Evolutionary conservation across 2,329 filamentous ascomycete species (phyloP).

Genomic region (Fonsecaea pedrosoi): DNA sequence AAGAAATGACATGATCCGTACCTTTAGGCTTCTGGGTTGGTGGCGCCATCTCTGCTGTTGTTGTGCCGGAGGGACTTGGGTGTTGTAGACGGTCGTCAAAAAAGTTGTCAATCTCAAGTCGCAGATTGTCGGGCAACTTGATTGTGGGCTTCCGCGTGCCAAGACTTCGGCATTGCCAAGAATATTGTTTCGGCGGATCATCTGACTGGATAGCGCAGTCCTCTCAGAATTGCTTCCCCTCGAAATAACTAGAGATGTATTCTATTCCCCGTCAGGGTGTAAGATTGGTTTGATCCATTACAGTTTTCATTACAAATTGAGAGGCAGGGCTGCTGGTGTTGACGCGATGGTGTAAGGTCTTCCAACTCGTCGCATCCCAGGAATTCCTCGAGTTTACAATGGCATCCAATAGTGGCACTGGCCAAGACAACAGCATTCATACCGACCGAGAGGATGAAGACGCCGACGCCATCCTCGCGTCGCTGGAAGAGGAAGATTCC

Average conservation of each 20-base stretch:
- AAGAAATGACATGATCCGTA: constrained; percentile 25
- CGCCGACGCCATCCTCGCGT: constrained; percentile 66
- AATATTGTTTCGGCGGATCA: background rate
- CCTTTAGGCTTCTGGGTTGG: constrained; percentile 41
- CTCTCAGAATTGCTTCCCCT: background rate
- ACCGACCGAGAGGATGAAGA: constrained; percentile 56
- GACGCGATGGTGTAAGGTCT: constrained; percentile 1
- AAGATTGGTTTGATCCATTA: background rate
- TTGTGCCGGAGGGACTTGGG: constrained; percentile 29
- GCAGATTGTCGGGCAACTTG: constrained; percentile 12
- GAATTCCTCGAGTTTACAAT: background rate
- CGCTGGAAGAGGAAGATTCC: constrained; percentile 62
- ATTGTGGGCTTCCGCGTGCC: constrained; percentile 21
- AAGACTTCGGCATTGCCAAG: constrained; percentile 21
- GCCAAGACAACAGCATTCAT: background rate
- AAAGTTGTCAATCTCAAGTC: constrained; percentile 29
- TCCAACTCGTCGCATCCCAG: background rate
- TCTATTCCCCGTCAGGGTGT: background rate
- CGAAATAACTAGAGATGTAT: background rate
- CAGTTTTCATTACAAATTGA: background rate
- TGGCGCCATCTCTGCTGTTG: constrained; percentile 40
- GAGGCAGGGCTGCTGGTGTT: background rate
- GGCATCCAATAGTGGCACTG: constrained; percentile 1
- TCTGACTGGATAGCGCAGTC: background rate
- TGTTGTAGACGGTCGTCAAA: constrained; percentile 31